Base-by-base conservation (phyloP, 306 rosid species). In the Inga oerstediana region DNA sequence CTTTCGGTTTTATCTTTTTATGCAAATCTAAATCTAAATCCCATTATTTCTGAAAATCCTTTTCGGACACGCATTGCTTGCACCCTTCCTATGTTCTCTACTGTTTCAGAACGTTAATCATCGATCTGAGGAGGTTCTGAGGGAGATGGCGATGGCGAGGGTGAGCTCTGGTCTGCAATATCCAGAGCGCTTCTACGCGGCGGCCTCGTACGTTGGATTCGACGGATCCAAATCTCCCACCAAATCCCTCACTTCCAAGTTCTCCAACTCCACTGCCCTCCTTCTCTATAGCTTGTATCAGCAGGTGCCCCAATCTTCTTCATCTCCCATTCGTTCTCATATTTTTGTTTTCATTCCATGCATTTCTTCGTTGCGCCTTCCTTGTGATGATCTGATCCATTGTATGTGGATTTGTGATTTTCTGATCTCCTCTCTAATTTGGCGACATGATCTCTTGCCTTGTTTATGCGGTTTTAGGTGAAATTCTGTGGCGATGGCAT, bases 161-260 rank as follows among this genome's bases (percentile, higher is more conserved):
- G 90, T 87, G 72, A 91, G 90, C 90, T 94, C 97, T 80, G 98
- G 97, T 20, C 85, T 94, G 37, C 98, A 94, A 72, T 92, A 92
- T 86, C 98, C 98, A 52, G 97, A 94, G 89, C 93, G 98, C 48
- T 94, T 94, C 88, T 91, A 87, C 92, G 96, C 97, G 65, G 98
- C 97, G 75, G 93, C 97, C 72, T 84, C 97, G 7, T 94, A 88
- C 83, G 97, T 84, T 2, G 98, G 97, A 52, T 94, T 94, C 80
- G 97, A 94, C 75, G 97, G 97, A 89, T 87, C 98, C 73, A 89
- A 84, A 77, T 91, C 97, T 75, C 87, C 96, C 22, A 88, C 93
- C 77, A 90, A 93, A 88, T 79, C 93, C 52, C 80, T 94, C 76
- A 89, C 97, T 80, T 86, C 98, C 75, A 93, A 87, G 86, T 94